Base-by-base conservation (phyloP, 768 basidiomycete genomes). In the Hericium rajendrae region DNA sequence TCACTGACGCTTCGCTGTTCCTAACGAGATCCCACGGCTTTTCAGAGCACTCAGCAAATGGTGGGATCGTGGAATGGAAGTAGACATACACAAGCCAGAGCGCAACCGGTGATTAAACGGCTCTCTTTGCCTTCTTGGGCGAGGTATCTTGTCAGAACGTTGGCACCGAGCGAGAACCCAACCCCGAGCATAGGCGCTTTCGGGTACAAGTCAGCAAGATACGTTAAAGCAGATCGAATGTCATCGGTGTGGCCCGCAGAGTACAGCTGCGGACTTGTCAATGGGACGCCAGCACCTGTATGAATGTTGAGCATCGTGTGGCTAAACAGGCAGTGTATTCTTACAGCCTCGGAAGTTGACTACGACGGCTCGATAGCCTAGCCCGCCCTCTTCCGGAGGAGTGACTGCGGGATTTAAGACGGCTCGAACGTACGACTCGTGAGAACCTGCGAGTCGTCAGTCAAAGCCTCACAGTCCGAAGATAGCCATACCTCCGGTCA, bases 121-220 rank as follows among this genome's bases (percentile, higher is more conserved):
- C 82, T 80, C 20, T 73, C 65, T 39, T 74, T 74, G 13, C 88
- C 84, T 67, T 95, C 88, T 71, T 95, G 87, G 4, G 88, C 92
- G 53, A 94, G 73, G 69, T 97, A 97, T 60, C 91, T 80, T 38
- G 92, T 88, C 63, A 98, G 72, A 38, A 97, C 88, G 68, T 91
- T 92, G 46, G 94, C 89, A 46, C 95, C 97, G 39, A 99, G 80
- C 4, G 93, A 97, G 75, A 95, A 98, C 6, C 94, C 92, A 10
- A 97, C 71, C 13, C 90, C 95, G 16, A 95, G 71, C 39, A 97
- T 73, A 3, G 86, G 89, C 0, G 95, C 91, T 10, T 77, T 72
- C 2, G 95, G 94, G 64, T 85, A 94, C 59, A 70, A 67, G 51
- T 80, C 70, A 2, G 84, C 76, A 55, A 97, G 81, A 71, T 89